Evolutionary conservation across 176 grass and related monocot species (phyloP).

Genomic region (Rhynchospora tenuis): DNA sequence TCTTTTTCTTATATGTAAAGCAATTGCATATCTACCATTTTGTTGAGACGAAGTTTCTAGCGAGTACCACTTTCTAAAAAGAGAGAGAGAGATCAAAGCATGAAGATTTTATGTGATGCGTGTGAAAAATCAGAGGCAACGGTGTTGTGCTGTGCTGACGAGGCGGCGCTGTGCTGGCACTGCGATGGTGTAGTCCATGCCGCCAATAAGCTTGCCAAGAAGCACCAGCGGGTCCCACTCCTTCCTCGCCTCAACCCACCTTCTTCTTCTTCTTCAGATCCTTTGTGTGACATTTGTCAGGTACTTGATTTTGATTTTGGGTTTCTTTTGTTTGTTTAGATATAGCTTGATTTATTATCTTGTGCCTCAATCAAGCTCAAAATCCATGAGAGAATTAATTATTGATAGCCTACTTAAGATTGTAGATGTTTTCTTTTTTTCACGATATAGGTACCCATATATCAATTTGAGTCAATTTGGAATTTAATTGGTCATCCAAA

Average conservation of each 20-base stretch:
- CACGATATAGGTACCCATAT: background rate
- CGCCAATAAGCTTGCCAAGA: constrained; percentile 76
- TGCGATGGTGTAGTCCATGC: constrained; percentile 75
- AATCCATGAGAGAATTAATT: background rate
- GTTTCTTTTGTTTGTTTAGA: background rate
- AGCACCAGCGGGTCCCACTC: constrained; percentile 63
- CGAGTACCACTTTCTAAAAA: background rate
- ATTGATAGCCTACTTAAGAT: background rate
- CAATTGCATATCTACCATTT: background rate
- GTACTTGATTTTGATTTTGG: constrained; percentile 2
- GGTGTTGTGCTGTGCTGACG: constrained; percentile 46
- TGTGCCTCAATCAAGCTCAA: background rate
- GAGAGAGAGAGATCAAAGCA: constrained; percentile 14
- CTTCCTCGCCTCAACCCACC: constrained; percentile 28
- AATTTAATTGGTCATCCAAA: background rate
- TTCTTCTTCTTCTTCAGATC: constrained; percentile 11
- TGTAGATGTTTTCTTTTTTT: background rate
- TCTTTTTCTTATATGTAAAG: background rate
- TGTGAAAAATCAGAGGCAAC: constrained; percentile 60
- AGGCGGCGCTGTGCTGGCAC: constrained; percentile 47
- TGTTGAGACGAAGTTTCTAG: background rate
- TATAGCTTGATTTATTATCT: background rate
- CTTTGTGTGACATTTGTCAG: constrained; percentile 77
- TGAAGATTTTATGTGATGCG: constrained; percentile 81
- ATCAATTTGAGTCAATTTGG: background rate